Evolutionary conservation across 495 filamentous ascomycete genomes (phyloP), one percentile per base, ranked within the genome.

Genomic region (Chlorociboria aeruginascens): DNA sequence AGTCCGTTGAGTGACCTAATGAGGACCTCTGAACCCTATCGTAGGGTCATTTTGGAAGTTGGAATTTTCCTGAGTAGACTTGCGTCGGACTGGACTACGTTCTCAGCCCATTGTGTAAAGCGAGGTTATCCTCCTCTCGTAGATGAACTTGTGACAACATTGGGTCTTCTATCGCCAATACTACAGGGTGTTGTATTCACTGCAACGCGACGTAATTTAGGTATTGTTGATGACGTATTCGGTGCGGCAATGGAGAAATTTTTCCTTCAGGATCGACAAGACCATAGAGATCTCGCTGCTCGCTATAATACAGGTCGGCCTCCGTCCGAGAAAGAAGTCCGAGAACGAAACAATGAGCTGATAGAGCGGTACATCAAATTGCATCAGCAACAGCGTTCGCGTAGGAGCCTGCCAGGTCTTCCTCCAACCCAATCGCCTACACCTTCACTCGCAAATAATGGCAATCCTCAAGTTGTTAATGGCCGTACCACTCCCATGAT

Each of bases 151-250:
- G 52, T 72, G 16, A 49, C 43, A 3, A 39, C 46, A 12, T 66
- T 86, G n/a, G 50, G 57, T 1, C 63, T 83, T 16, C 61, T 57
- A 9, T 85, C 83, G 0, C 65, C 71, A 0, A 64, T 70, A 3
- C 50, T 86, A 9, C 74, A 83, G 53, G 60, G 50, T 1, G 74
- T 83, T 35, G 61, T 83, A 12, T 86, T 82, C 49, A 69, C 70
- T 14, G 74, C 79, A 1, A 68, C 73, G 8, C 65, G 72, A 28
- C 55, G 63, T 14, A 57, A 57, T 17, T 48, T 66, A 53, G 47
- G 46, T 10, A 46, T 59, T 3, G 20, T 20, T n/a, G 51, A 60
- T n/a, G 63, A 63, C 42, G 13, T 29, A 25, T 17, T 43, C 28
- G 64, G 61, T 6, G 10, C 4, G 2, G 48, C 51, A 11, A 56